Evolutionary conservation across 192 early-diverging fungal species (phyloP), one percentile per base, ranked within the genome.

Genomic region (Polychytrium aggregatum): DNA sequence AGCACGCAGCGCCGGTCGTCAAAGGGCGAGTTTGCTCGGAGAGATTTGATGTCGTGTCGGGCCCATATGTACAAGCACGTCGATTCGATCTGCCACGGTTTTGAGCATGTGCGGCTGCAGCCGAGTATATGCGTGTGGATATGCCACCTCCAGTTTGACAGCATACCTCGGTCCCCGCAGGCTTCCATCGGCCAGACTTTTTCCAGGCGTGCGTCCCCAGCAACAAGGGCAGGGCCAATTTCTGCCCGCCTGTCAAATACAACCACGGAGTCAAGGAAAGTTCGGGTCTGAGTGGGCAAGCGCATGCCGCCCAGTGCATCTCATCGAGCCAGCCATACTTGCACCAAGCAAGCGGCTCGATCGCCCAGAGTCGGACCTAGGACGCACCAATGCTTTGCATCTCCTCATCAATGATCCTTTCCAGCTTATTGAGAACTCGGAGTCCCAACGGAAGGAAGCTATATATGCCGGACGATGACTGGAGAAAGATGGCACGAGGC

Each of bases 401-500:
- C 56, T 91, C 88, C 16, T 78, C 67, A 48, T 90, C 84, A 46
- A 95, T 82, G 34, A 95, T 82, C 2, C 39, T 41, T 59, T 85
- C 82, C 7, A 95, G 65, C 62, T 90, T 90, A 40, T 66, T 59
- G 10, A 92, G 48, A 2, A 81, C 74, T 5, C 86, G 71, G 36
- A 89, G 68, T 0, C 79, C 92, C 30, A 86, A 56, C n/a, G 92
- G 92, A 37, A 95, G 60, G 3, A 91, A 67, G 1, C 77, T 79
- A 65, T 81, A 92, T 21, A 92, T 78, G 1, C 92, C 92, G 11
- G 88, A 70, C 0, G 83, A 81, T 0, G 87, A 88, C 80, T 87
- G 24, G 3, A 48, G n/a, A n/a, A n/a, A n/a, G n/a, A n/a, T n/a
- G n/a, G n/a, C n/a, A n/a, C n/a, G n/a, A 26, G 18, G 31, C 16